Base-by-base conservation (phyloP, 805 yeast species). In the Kurtzmaniella cleridarum region DNA sequence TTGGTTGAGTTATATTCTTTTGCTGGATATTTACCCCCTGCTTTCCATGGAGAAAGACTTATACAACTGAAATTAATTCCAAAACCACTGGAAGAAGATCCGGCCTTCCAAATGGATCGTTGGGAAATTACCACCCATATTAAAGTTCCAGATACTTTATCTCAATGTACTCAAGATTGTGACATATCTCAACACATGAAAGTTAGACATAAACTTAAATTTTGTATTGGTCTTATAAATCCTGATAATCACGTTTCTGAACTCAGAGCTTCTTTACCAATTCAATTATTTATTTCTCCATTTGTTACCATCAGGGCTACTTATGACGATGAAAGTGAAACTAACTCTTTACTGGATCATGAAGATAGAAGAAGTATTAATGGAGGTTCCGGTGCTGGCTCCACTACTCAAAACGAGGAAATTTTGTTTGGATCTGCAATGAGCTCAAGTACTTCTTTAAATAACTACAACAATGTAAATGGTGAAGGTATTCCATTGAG, bases 201-300 rank as follows among this genome's bases (percentile, higher is more conserved):
- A 57, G 89, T 93, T 11, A 77, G 95, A 40, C 98, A 93, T 64
- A 90, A 89, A 62, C 62, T 93, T 41, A 84, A 87, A 52, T 86
- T 90, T 55, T 79, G 77, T 8, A 78, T 93, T 41, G 83, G 87
- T 1, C 69, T 93, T 46, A 61, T 78, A 30, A 91, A 93, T 55
- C 84, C 95, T 0, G 97, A 89, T 58, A 96, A 96, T 2, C 98
- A 91, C 55, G 80, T 83, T 2, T 87, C 96, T 0, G 97, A 90
- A 58, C 68, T 91, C 36, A 71, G 98, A 26, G 97, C 97, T 0
- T 83, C 96, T 0, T 66, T 91, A 45, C 98, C 98, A 0, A 70
- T 91, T 3, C 75, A 73, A 23, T 58, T 87, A 27, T 86, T 83
- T 58, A 81, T 88, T 18, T 71, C 78, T 4, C 97, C 98, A 5